Evolutionary conservation across 1,284 basidiomycete genomes (phyloP).

Genomic region (Ganoderma boninense): DNA sequence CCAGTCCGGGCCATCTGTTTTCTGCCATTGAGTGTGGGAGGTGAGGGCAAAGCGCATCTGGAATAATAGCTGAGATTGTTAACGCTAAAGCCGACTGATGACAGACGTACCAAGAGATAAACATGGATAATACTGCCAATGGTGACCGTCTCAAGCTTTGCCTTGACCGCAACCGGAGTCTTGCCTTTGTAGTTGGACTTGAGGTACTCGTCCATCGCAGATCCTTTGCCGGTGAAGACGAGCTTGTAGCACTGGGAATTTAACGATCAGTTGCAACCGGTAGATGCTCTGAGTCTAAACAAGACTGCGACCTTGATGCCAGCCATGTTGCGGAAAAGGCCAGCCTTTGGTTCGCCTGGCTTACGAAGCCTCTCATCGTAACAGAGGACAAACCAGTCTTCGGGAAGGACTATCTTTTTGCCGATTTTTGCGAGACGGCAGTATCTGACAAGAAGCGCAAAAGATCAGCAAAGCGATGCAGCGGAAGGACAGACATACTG

Average conservation of each 20-base stretch:
- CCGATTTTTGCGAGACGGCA: neutral
- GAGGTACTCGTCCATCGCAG: neutral
- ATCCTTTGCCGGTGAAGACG: neutral
- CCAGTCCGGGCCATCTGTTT: no score
- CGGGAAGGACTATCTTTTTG: neutral
- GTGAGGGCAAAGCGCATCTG: neutral
- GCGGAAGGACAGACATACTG: neutral
- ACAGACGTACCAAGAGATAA: neutral
- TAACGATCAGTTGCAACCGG: neutral
- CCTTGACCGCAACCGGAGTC: neutral
- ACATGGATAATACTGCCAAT: neutral
- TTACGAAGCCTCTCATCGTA: neutral
- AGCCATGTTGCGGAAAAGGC: neutral
- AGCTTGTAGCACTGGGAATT: neutral
- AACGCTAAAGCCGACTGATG: no score
- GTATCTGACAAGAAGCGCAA: neutral
- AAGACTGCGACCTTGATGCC: neutral
- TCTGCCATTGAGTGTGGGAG: no score
- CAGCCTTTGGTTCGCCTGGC: neutral
- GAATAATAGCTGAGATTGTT: no score
- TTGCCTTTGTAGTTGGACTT: neutral
- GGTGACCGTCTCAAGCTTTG: neutral
- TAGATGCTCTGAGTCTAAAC: neutral
- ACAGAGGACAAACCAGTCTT: neutral
- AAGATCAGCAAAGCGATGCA: neutral